Base-by-base conservation (phyloP, 129 eudicot species). In the Erigeron canadensis region DNA sequence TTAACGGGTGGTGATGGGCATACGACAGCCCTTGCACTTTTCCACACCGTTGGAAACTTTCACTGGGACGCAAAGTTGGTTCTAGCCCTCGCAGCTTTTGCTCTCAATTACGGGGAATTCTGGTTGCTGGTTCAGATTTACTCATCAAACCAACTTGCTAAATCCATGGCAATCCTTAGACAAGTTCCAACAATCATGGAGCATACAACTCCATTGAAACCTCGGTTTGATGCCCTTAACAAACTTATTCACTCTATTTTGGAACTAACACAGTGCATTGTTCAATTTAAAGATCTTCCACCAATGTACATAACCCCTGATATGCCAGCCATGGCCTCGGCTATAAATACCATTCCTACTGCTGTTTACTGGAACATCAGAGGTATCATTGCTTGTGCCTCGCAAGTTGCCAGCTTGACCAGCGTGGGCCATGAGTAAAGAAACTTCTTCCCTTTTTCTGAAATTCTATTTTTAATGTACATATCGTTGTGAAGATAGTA, bases 21-120 rank as follows among this genome's bases (percentile, higher is more conserved):
- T 58, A 22, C 77, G 1, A 72, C 83, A 13, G 78, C 98, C 15
- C 69, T 88, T 45, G 72, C 86, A 15, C 80, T 92, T 37, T 75
- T 91, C 56, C 78, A 75, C 41, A 40, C 83, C 19, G 73, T 91
- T 7, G 69, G 90, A 11, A 75, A 61, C 83, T 92, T 79, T 51
- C 78, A 91, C 11, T 92, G 98, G 98, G 96, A 86, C 8, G 91
- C 98, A 10, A 92, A 92, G 73, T 84, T 83, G 47, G 95, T 85
- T 43, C 79, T 92, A 23, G 43, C 91, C 43, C 59, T 92, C 10
- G 94, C 98, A 3, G 98, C 98, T 38, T 89, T 92, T 76, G 87
- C 98, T 6, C 68, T 84, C 65, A 72, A 66, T 77, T 88, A 86
- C 58, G 96, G 98, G 22, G 98, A 92, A 63, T 92, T 88, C 45